A percentile compares a stretch with the other conserved stretches of the same genome.
Evolutionary conservation across 2,329 filamentous ascomycete genomes (phyloP).

Genomic region (Colletotrichum sp.): DNA sequence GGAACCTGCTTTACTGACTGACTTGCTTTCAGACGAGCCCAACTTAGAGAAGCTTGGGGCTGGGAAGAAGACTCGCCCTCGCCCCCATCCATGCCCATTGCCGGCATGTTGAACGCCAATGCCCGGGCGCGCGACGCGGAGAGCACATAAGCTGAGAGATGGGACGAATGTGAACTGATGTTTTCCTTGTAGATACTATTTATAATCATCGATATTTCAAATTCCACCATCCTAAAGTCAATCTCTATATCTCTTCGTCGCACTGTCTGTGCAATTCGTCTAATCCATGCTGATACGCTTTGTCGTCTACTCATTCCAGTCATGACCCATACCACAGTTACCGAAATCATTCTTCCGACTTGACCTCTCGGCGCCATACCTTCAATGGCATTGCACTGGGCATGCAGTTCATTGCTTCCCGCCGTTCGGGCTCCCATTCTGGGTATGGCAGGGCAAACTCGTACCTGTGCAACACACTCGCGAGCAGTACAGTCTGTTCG

Average conservation of each 20-base stretch:
- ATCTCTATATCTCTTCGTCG: background rate
- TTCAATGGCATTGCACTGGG: background rate
- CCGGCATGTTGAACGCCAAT: background rate
- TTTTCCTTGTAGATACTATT: background rate
- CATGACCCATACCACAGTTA: background rate
- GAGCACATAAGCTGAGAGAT: background rate
- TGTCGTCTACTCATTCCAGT: background rate
- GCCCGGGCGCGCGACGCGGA: background rate
- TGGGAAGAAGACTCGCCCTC: slow-evolving; percentile 1
- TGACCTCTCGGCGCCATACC: background rate
- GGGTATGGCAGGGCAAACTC: slow-evolving; percentile 32
- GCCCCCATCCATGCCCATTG: slow-evolving; percentile 4
- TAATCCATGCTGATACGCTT: background rate
- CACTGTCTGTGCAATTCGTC: background rate
- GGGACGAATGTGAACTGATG: background rate
- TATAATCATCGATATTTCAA: background rate
- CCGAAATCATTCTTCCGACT: background rate
- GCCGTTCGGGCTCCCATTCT: background rate
- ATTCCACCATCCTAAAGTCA: background rate
- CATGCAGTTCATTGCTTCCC: background rate
- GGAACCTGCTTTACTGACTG: background rate
- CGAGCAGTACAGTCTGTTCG: slow-evolving; percentile 50
- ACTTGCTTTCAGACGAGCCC: background rate
- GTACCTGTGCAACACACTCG: slow-evolving; percentile 45
- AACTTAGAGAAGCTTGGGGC: slow-evolving; percentile 5